A percentile compares a stretch with the other conserved stretches of the same genome.
These are phyloP conservation scores for Papiliotrema terrestris DNA, from an alignment of 1,284 basidiomycete genomes.

Conservation along the genomic window DNA sequence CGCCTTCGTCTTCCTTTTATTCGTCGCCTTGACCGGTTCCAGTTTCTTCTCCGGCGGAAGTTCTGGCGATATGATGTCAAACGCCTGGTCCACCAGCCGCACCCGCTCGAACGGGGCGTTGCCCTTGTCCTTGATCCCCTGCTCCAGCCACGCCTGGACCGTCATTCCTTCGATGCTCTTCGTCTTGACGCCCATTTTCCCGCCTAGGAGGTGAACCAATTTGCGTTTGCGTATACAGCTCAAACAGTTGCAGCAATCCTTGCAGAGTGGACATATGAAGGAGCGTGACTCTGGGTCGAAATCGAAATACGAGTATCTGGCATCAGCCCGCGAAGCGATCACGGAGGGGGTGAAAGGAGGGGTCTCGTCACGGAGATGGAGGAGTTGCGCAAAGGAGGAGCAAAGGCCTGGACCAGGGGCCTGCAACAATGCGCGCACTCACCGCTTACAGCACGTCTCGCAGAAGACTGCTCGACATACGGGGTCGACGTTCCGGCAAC, in stretches of 20 bases:
- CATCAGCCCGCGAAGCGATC: not conserved
- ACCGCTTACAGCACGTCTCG: conserved; percentile 40
- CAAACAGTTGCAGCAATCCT: conserved; percentile 40
- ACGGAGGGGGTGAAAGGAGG: not conserved
- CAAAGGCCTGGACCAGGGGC: not conserved
- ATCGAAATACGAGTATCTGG: conserved; percentile 41
- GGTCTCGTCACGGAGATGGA: not conserved
- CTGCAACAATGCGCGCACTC: conserved; percentile 4
- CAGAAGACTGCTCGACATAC: conserved; percentile 35
- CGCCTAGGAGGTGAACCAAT: conserved; percentile 27
- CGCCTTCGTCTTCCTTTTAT: conserved; percentile 11
- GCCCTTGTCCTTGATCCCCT: conserved; percentile 12
- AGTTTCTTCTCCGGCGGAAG: conserved; percentile 13
- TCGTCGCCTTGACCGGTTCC: conserved; percentile 1
- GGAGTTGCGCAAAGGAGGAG: not conserved
- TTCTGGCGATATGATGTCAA: conserved; percentile 28
- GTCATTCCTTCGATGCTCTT: conserved; percentile 13
- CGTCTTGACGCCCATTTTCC: conserved; percentile 7
- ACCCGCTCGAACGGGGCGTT: conserved; percentile 32
- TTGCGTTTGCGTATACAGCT: conserved; percentile 34
- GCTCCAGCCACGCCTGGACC: conserved; percentile 27
- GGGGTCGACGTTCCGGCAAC: conserved; percentile 36
- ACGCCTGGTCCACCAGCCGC: conserved; percentile 27
- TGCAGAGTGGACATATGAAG: conserved; percentile 45
- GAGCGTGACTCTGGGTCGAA: conserved; percentile 41